These are phyloP conservation scores for Penicillium sp. DNA, from an alignment of 2,329 filamentous ascomycete species.

Conservation along the genomic window DNA sequence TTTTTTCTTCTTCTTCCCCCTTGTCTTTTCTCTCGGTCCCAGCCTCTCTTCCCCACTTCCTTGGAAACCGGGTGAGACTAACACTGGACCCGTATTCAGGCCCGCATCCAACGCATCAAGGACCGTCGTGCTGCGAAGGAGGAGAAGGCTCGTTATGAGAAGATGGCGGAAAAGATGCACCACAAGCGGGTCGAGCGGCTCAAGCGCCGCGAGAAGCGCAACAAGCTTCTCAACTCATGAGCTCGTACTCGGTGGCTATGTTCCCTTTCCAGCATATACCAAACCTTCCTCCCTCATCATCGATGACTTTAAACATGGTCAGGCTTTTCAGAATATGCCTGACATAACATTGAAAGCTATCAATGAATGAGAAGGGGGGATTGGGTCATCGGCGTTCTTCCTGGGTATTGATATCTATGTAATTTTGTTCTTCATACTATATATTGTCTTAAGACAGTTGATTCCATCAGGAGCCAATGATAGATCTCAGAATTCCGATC, in stretches of 20 bases:
- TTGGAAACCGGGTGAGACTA: not conserved
- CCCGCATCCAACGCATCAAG: constrained; percentile 74
- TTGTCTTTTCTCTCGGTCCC: not conserved
- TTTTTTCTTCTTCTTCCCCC: not conserved
- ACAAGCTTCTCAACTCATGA: constrained; percentile 49
- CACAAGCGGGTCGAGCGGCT: constrained; percentile 88
- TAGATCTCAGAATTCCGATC: constrained; percentile 7
- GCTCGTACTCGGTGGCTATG: not conserved
- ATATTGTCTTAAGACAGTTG: not conserved
- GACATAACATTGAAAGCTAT: not conserved
- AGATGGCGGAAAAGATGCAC: constrained; percentile 98
- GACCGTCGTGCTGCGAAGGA: constrained; percentile 86
- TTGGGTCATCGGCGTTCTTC: constrained; percentile 17
- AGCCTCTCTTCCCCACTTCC: constrained; percentile 1
- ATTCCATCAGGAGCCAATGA: constrained; percentile 9
- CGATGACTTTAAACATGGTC: not conserved
- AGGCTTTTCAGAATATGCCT: not conserved
- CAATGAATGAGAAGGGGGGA: not conserved
- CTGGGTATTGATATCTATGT: constrained; percentile 11
- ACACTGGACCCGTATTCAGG: constrained; percentile 48
- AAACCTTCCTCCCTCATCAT: not conserved
- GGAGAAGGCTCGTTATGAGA: constrained; percentile 87
- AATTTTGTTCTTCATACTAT: not conserved
- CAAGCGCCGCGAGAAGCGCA: constrained; percentile 95
- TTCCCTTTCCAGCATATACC: constrained; percentile 4